Evolutionary conservation across 139 green algal genomes (phyloP), one percentile per base, ranked within the genome.

Genomic region (Trebouxia sp.): DNA sequence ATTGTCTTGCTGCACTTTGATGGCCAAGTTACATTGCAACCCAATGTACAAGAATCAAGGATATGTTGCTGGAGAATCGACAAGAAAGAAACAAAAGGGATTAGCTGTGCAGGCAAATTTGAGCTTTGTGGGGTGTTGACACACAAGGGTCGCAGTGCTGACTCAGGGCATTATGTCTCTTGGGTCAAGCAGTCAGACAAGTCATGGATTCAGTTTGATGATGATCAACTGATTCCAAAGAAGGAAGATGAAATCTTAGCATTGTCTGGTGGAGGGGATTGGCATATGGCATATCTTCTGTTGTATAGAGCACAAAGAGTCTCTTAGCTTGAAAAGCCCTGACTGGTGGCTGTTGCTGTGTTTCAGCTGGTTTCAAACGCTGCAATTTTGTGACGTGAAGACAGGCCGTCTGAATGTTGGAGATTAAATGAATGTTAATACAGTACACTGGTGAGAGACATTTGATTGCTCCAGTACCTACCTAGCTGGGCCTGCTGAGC

Each of bases 241-340:
- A 84, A 89, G 78, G 89, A 94, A 75, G 96, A 99, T 24, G 96
- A 99, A 24, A 92, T 99, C 56, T 83, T 97, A 22, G 86, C 89
- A 35, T 89, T 99, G 20, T 88, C 82, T 37, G 95, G 95, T 38
- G 96, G 96, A 22, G 96, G 96, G 22, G 96, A 99, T 87, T 98
- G 95, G 94, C 96, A 99, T 90, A 99, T 98, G 94, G 94, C 93
- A 0, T 98, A 98, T 87, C 83, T 99, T 75, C 85, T 98, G 83
- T 56, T 98, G 38, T 99, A 96, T 88, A 88, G 87, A 15, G 93
- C 91, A 1, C 76, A 95, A 72, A 86, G 50, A 30, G 89, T 94
- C 8, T 69, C 43, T 6, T 55, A 17, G 39, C 22, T 5, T 17
- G 69, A 12, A n/a, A n/a, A n/a, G n/a, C n/a, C n/a, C n/a, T n/a